phyloP scores from a whole-genome alignment of 2,329 filamentous ascomycete species.

The Beauveria sp. region DNA sequence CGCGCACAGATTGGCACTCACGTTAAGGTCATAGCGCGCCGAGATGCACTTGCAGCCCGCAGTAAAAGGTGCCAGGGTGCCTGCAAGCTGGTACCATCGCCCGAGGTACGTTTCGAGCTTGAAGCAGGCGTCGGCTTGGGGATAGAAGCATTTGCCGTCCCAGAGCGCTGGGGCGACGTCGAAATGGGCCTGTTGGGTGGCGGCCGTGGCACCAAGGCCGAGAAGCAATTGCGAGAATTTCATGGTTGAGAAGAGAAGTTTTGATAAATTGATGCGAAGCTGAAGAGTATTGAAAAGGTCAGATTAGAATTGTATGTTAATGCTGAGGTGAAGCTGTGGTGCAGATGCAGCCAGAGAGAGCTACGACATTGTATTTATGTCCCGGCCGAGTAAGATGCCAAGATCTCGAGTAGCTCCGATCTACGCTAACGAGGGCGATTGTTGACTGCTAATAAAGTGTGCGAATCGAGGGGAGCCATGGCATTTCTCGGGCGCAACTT shows the following conservation, averaged over 20 bases:
- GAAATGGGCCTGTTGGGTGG: constrained; percentile 1
- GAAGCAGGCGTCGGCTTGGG: constrained; percentile 21
- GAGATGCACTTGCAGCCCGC: constrained; percentile 25
- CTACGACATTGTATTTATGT: background rate
- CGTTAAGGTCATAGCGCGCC: constrained; percentile 25
- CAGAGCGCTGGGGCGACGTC: constrained; percentile 22
- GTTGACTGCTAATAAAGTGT: background rate
- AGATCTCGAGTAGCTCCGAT: background rate
- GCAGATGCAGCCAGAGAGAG: background rate
- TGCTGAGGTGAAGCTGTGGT: background rate
- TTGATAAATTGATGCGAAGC: background rate
- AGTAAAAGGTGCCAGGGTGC: constrained; percentile 23
- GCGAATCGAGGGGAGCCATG: background rate
- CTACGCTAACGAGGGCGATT: constrained; percentile 1
- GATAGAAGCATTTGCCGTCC: constrained; percentile 26
- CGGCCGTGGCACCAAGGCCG: background rate
- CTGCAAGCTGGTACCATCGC: constrained; percentile 27
- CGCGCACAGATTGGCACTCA: constrained; percentile 11
- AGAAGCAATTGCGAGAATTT: constrained; percentile 2
- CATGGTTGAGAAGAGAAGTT: background rate
- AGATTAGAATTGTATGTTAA: background rate
- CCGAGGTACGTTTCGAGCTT: constrained; percentile 23
- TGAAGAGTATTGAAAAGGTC: too few relatives aligned
- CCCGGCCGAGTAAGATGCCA: background rate
- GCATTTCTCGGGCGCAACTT: background rate